Base-by-base conservation (phyloP, 306 rosid species). In the Corylus avellana region DNA sequence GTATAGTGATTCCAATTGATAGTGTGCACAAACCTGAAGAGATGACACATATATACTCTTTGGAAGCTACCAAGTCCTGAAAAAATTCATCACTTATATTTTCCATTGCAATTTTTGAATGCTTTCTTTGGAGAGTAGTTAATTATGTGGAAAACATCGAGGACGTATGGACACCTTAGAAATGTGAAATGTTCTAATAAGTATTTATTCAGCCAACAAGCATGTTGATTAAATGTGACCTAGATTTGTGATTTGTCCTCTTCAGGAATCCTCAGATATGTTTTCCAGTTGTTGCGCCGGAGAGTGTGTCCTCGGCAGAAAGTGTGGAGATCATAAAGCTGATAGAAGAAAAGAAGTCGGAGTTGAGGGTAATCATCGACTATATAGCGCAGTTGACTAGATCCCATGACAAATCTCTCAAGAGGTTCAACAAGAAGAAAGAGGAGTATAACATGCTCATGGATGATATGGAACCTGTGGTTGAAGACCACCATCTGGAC, bases 231-330 rank as follows among this genome's bases (percentile, higher is more conserved):
- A 11, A 7, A 16, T 14, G 27, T 75, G 42, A 72, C 17, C 37
- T 20, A 9, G 42, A 39, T 47, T 59, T 76, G 29, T 62, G 59
- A 37, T 83, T 49, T 68, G n/a, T 53, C 64, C 74, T 85, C 9
- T 35, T 35, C 56, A 89, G 93, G 86, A 57, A 86, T 10, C 89
- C 89, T 54, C 42, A 2, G 12, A 62, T 89, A 57, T 79, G 77
- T 75, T 91, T 91, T 75, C 90, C 87, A 51, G 75, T 81, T 25
- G 68, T 46, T 1, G 7, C 10, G 8, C 14, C 56, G 70, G 58
- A 70, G 51, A 77, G 77, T 50, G 48, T n/a, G 49, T 11, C 18
- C 37, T 56, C 79, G 7, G 35, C n/a, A 16, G 63, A 73, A 14
- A 53, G 32, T 47, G 47, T 25, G 51, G 83, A 58, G 76, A 72